phyloP scores from a whole-genome alignment of 805 yeast species.

The Ogataea methanolica region DNA sequence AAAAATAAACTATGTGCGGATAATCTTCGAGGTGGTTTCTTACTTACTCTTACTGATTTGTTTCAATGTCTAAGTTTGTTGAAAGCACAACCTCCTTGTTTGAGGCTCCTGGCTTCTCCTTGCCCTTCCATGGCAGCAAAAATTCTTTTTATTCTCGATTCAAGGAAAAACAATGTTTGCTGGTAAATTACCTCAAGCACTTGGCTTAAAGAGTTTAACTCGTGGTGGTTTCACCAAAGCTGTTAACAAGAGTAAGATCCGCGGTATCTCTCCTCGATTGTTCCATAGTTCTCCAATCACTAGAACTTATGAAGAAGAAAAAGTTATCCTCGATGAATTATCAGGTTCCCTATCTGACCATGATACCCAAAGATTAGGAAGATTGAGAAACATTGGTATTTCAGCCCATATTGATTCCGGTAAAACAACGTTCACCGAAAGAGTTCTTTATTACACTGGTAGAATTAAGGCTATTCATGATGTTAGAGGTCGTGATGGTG shows the following conservation, averaged over 20 bases:
- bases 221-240: conserved; percentile 1
- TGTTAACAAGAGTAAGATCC: neutral
- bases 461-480: conserved; percentile 96
- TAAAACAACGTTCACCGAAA: conserved; percentile 95
- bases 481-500: conserved; percentile 94
- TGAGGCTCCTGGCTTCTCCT: too few relatives aligned
- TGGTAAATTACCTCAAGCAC: conserved; percentile 6
- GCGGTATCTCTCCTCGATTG: conserved; percentile 13
- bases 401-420: conserved; percentile 99
- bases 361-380: conserved; percentile 47
- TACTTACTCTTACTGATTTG: too few relatives aligned
- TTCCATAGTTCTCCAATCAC: conserved; percentile 30
- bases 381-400: conserved; percentile 91
- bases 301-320: conserved; percentile 66
- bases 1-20: too few relatives aligned
- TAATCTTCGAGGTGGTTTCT: too few relatives aligned
- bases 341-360: conserved; percentile 41
- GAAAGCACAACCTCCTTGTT: too few relatives aligned
- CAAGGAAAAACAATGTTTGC: conserved; percentile 1
- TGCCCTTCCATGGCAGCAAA: neutral
- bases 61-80: too few relatives aligned
- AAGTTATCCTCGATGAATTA: conserved; percentile 59
- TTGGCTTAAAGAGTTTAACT: conserved; percentile 1
- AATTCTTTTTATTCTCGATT: neutral
- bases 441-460: conserved; percentile 94